Percentiles rank a stretch among this genome's conserved stretches.
phyloP scores from a whole-genome alignment of 2,329 filamentous ascomycete genomes.

The Fusarium sp. region DNA sequence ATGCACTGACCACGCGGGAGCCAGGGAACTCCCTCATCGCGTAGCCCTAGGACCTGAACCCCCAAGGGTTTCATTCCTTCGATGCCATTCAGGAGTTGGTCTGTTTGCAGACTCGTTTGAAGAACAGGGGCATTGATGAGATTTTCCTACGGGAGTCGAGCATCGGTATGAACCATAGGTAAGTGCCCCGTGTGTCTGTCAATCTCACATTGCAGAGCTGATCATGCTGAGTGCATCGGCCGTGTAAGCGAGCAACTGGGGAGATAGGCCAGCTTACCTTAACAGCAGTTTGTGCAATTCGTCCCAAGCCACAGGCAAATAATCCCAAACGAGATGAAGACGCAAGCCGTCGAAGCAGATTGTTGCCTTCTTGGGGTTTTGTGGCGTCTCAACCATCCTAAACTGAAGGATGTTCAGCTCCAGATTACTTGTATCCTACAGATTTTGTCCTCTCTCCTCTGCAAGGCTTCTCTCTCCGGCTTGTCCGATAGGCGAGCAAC shows the following conservation, averaged over 20 bases:
- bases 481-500: conserved; percentile 33
- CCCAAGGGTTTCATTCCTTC: conserved; percentile 25
- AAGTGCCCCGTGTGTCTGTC: conserved; percentile 5
- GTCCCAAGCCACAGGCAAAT: conserved; percentile 20
- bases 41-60: conserved; percentile 35
- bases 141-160: conserved; percentile 11
- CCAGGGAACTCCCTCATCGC: conserved; percentile 36
- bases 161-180: not conserved
- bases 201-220: conserved; percentile 37
- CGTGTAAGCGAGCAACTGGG: conserved; percentile 23
- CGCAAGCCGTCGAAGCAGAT: conserved; percentile 15
- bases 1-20: conserved; percentile 47
- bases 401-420: conserved; percentile 27
- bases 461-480: conserved; percentile 2
- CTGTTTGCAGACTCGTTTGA: conserved; percentile 10
- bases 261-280: conserved; percentile 27
- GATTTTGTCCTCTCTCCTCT: conserved; percentile 1
- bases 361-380: conserved; percentile 24
- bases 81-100: conserved; percentile 29
- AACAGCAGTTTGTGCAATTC: conserved; percentile 37
- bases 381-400: conserved; percentile 25
- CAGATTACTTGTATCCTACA: conserved; percentile 4
- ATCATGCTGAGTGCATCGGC: conserved; percentile 10
- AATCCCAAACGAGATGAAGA: conserved; percentile 44
- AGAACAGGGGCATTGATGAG: conserved; percentile 2